Evolutionary conservation across 2,329 filamentous ascomycete genomes (phyloP).

Genomic region (Ophiostoma tasmaniense): DNA sequence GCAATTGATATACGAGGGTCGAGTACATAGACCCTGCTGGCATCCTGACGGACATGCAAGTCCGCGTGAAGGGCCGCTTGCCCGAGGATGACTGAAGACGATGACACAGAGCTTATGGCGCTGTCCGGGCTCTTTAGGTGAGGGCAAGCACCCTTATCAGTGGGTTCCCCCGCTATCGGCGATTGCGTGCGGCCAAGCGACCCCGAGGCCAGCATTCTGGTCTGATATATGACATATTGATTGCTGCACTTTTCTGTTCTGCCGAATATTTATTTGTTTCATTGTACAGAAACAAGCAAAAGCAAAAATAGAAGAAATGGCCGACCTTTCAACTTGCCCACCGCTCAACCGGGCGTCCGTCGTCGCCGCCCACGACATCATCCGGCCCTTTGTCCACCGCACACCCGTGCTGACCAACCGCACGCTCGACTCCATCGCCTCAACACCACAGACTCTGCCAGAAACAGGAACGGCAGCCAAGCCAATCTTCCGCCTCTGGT

Average conservation of each 20-base stretch:
- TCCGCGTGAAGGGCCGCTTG: neutral
- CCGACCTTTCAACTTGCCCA: conserved; percentile 44
- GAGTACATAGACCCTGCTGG: no score
- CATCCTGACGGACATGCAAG: neutral
- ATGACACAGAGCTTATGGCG: neutral
- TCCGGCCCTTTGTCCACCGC: conserved; percentile 66
- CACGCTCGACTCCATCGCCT: conserved; percentile 67
- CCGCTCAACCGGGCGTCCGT: conserved; percentile 69
- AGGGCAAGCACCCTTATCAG: neutral
- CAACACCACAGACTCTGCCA: conserved; percentile 33
- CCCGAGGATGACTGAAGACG: neutral
- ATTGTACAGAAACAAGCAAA: no score
- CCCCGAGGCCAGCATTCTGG: neutral
- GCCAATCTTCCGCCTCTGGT: conserved; percentile 58
- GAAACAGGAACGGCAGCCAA: conserved; percentile 38
- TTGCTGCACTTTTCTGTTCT: neutral
- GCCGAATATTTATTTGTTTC: no score
- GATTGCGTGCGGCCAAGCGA: neutral
- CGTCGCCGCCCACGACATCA: conserved; percentile 59
- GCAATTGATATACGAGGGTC: no score
- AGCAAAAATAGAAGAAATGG: no score
- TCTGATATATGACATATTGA: neutral
- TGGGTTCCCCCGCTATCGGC: conserved; percentile 3
- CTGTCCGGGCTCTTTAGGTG: neutral
- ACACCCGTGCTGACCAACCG: conserved; percentile 77